Evolutionary conservation across 2,329 filamentous ascomycete genomes (phyloP).

Genomic region (Leptographium lundbergii): DNA sequence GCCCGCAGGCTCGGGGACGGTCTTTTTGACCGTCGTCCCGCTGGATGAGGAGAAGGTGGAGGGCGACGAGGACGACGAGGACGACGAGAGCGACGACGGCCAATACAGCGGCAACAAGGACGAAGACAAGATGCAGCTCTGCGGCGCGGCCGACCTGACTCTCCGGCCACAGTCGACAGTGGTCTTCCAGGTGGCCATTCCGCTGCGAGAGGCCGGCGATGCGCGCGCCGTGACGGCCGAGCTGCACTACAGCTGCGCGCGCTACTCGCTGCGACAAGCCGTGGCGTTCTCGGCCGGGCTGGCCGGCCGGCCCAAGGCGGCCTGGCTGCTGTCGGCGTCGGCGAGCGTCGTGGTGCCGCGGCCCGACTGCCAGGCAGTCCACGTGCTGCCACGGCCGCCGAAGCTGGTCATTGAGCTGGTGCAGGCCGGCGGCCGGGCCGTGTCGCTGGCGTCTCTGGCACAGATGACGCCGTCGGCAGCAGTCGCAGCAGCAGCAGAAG

Average conservation of each 20-base stretch:
- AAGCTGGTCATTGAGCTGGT: slow-evolving; percentile 65
- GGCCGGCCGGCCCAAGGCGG: slow-evolving; percentile 16
- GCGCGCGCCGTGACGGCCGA: slow-evolving; percentile 52
- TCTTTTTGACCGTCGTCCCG: background rate
- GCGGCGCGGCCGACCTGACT: slow-evolving; percentile 42
- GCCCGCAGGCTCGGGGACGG: background rate
- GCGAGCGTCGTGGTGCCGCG: slow-evolving; percentile 34
- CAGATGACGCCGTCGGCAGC: background rate
- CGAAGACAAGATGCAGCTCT: background rate
- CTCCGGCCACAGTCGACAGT: slow-evolving; percentile 54
- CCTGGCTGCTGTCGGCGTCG: slow-evolving; percentile 37
- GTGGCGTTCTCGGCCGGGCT: slow-evolving; percentile 35
- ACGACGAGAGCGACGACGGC: background rate
- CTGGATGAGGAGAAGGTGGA: slow-evolving; percentile 14
- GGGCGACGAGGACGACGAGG: slow-evolving; percentile 5
- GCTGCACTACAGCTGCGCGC: slow-evolving; percentile 48
- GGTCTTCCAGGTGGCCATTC: slow-evolving; percentile 58
- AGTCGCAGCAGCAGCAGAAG: too few relatives aligned
- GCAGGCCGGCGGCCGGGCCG: background rate
- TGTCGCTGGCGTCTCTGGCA: too few relatives aligned
- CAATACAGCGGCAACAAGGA: too few relatives aligned
- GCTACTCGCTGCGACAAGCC: slow-evolving; percentile 56
- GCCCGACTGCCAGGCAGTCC: slow-evolving; percentile 42
- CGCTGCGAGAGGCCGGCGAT: slow-evolving; percentile 72
- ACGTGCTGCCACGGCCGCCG: slow-evolving; percentile 76